A percentile compares a stretch with the other conserved stretches of the same genome.
Evolutionary conservation across 2,329 filamentous ascomycete species (phyloP).

Genomic region (Aureobasidium subglaciale): DNA sequence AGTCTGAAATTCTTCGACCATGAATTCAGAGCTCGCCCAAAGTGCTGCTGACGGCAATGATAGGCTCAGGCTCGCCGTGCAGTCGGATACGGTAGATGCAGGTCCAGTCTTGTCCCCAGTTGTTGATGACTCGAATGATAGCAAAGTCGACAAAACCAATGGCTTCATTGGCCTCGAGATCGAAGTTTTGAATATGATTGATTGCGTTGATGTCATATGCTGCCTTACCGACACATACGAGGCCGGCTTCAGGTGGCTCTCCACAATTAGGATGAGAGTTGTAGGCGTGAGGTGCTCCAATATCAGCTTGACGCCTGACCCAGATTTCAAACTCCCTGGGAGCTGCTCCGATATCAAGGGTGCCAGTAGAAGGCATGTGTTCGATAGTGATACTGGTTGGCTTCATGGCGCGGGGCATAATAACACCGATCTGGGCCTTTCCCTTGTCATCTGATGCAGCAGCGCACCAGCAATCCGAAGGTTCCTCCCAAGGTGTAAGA

Average conservation of each 20-base stretch:
- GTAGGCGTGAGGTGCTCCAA: slow-evolving; percentile 18
- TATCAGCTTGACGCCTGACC: slow-evolving; percentile 25
- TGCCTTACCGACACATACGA: slow-evolving; percentile 35
- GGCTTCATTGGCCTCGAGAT: slow-evolving; percentile 24
- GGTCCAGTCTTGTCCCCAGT: slow-evolving; percentile 38
- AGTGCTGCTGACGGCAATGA: background rate
- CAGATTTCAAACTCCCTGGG: slow-evolving; percentile 41
- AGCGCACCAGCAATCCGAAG: slow-evolving; percentile 85
- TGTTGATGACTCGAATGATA: slow-evolving; percentile 35
- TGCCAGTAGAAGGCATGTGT: slow-evolving; percentile 36
- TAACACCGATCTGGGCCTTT: slow-evolving; percentile 59
- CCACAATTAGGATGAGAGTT: slow-evolving; percentile 1
- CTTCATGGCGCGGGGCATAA: slow-evolving; percentile 29
- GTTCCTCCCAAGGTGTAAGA: slow-evolving; percentile 64
- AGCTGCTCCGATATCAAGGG: slow-evolving; percentile 34
- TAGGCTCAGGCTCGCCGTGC: slow-evolving; percentile 29
- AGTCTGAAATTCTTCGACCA: background rate
- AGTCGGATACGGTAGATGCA: slow-evolving; percentile 42
- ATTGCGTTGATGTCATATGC: slow-evolving; percentile 35
- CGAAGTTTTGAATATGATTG: slow-evolving; percentile 38
- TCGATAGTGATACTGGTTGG: slow-evolving; percentile 39
- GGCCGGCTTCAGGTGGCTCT: slow-evolving; percentile 21
- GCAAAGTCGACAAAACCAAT: slow-evolving; percentile 28
- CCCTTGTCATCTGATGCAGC: slow-evolving; percentile 41
- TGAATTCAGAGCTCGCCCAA: background rate